A percentile compares a stretch with the other conserved stretches of the same genome.
Evolutionary conservation across 352 stramenopile species (phyloP).

Genomic region (Pythium guiyangense): DNA sequence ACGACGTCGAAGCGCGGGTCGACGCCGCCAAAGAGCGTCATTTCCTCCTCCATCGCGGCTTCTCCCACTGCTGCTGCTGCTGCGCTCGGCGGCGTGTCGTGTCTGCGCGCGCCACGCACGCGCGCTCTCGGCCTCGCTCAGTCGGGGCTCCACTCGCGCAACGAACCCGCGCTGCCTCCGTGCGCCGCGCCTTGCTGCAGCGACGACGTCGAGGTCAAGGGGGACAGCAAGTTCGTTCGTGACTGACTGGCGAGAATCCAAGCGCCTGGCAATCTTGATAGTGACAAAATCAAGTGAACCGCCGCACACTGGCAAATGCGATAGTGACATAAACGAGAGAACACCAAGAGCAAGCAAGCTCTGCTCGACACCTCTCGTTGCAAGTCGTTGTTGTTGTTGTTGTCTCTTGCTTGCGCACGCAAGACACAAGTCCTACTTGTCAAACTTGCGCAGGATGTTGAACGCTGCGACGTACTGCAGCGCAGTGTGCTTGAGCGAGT

Average conservation of each 20-base stretch:
- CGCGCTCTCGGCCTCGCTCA: slow-evolving; percentile 13
- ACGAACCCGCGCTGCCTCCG: slow-evolving; percentile 7
- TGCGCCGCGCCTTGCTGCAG: slow-evolving; percentile 5
- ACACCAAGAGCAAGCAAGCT: too few species aligned
- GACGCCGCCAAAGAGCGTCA: slow-evolving; percentile 46
- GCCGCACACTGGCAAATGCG: too few species aligned
- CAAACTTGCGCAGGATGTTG: slow-evolving; percentile 82
- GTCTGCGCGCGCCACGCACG: slow-evolving; percentile 9
- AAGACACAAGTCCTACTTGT: slow-evolving; percentile 54
- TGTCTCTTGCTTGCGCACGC: too few species aligned
- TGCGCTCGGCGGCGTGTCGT: slow-evolving; percentile 5
- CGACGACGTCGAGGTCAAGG: slow-evolving; percentile 1
- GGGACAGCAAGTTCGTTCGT: slow-evolving; percentile 8
- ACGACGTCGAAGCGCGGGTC: slow-evolving; percentile 53
- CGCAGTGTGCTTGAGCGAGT: slow-evolving; percentile 85
- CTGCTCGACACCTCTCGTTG: too few species aligned
- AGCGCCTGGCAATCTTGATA: too few species aligned
- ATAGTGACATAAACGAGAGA: too few species aligned
- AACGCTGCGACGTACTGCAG: slow-evolving; percentile 86
- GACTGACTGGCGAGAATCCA: slow-evolving; percentile 5
- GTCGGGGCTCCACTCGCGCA: slow-evolving; percentile 4
- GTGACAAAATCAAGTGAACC: too few species aligned
- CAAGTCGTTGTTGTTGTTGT: too few species aligned
- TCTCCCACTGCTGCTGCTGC: slow-evolving; percentile 11
- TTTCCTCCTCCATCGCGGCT: slow-evolving; percentile 43